phyloP scores from a whole-genome alignment of 345 rosid genomes.

The Pelargonium nanum region DNA sequence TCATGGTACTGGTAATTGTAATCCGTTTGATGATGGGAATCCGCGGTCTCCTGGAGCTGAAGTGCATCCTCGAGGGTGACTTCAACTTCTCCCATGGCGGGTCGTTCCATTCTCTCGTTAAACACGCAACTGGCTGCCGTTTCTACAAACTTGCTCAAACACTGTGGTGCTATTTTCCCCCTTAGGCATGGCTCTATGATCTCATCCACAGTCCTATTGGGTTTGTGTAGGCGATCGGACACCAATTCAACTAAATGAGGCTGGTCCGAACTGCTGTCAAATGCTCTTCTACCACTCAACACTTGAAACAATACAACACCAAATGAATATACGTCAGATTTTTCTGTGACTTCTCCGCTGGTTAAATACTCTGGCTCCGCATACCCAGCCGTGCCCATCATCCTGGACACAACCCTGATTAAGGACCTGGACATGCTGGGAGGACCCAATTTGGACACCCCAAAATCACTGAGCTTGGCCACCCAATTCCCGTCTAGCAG shows the following conservation, averaged over 20 bases:
- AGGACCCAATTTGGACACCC: neutral
- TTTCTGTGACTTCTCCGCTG: neutral
- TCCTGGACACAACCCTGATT: neutral
- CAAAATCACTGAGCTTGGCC: neutral
- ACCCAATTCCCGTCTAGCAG: neutral
- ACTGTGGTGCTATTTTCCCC: neutral
- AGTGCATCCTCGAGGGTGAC: neutral
- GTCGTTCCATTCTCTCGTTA: neutral
- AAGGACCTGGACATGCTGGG: too few species aligned
- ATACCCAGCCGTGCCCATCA: neutral
- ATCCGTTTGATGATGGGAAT: too few species aligned
- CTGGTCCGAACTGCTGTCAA: neutral
- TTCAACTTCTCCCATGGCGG: neutral
- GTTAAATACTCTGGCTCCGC: neutral
- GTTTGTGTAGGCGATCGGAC: neutral
- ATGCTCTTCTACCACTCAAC: neutral
- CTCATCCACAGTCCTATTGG: neutral
- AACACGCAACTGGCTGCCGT: neutral
- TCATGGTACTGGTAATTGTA: too few species aligned
- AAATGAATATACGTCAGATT: neutral
- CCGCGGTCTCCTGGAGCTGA: neutral
- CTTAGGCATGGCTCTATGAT: neutral
- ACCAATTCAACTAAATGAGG: neutral
- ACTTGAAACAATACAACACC: neutral
- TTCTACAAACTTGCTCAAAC: neutral